A percentile compares a stretch with the other conserved stretches of the same genome.
Evolutionary conservation across 1,284 basidiomycete genomes (phyloP).

Genomic region (Ceratorhiza oryzae-sativae): DNA sequence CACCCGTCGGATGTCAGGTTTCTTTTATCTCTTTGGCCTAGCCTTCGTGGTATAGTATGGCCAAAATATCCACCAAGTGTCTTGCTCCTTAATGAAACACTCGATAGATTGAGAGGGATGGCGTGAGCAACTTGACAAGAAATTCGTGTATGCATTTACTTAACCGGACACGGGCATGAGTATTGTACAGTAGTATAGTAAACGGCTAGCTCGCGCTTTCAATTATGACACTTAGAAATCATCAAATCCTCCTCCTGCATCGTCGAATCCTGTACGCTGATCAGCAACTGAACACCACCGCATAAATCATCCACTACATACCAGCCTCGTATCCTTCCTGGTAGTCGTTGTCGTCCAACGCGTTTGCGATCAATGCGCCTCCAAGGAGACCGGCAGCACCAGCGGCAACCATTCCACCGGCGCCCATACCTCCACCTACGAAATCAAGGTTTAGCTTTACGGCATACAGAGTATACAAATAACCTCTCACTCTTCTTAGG

Average conservation of each 20-base stretch:
- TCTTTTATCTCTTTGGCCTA: too few relatives aligned
- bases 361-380: slow-evolving; percentile 62
- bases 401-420: slow-evolving; percentile 46
- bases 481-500: slow-evolving; percentile 54
- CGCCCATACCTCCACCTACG: slow-evolving; percentile 32
- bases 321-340: slow-evolving; percentile 47
- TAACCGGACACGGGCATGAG: background rate
- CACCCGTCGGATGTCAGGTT: too few relatives aligned
- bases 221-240: background rate
- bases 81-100: too few relatives aligned
- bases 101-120: too few relatives aligned
- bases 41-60: too few relatives aligned
- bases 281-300: background rate
- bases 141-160: background rate
- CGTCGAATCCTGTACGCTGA: slow-evolving; percentile 7
- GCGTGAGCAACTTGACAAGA: background rate
- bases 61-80: too few relatives aligned
- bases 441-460: slow-evolving; percentile 50
- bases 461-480: slow-evolving; percentile 56
- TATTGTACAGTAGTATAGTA: background rate
- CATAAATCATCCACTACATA: background rate
- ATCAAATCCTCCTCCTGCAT: slow-evolving; percentile 17
- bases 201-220: background rate
- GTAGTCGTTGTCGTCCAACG: slow-evolving; percentile 57
- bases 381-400: slow-evolving; percentile 67